A percentile compares a stretch with the other conserved stretches of the same genome.
Conservation (phyloP, 1,139 yeast genomes). For the Trichomonascaceae sp. region DNA sequence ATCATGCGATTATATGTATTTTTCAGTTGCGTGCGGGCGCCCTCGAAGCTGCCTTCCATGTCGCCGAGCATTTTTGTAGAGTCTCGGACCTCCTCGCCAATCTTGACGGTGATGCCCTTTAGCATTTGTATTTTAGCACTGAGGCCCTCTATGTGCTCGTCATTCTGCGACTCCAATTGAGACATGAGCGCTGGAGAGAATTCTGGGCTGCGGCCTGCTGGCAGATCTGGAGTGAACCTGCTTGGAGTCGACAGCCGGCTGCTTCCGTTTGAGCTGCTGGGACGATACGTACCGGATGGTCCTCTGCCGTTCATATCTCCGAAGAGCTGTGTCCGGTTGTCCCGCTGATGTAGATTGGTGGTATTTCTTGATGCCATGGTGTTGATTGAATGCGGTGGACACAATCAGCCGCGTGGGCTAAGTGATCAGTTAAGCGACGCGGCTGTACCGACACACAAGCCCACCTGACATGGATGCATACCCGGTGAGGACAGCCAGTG, state of each 20-base stretch:
- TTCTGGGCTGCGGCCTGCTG: constrained; percentile 23
- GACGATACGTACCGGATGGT: constrained; percentile 14
- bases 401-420: background rate
- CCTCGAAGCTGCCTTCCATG: constrained; percentile 36
- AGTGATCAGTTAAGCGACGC: background rate
- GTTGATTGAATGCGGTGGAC: background rate
- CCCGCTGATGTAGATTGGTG: constrained; percentile 21
- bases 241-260: constrained; percentile 31
- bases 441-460: background rate
- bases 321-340: constrained; percentile 25
- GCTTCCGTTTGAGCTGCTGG: constrained; percentile 6
- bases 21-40: constrained; percentile 37
- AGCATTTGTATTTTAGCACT: constrained; percentile 56
- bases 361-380: constrained; percentile 15
- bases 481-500: too few relatives aligned
- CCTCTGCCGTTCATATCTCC: constrained; percentile 20
- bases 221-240: constrained; percentile 34
- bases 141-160: constrained; percentile 61
- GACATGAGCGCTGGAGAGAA: constrained; percentile 44
- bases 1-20: constrained; percentile 64
- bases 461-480: too few relatives aligned
- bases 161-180: constrained; percentile 69
- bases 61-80: constrained; percentile 50
- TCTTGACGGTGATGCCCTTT: constrained; percentile 55
- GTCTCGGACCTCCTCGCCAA: constrained; percentile 78